These are phyloP conservation scores for Neonectria punicea DNA, from an alignment of 2,329 filamentous ascomycete genomes.

Conservation along the genomic window DNA sequence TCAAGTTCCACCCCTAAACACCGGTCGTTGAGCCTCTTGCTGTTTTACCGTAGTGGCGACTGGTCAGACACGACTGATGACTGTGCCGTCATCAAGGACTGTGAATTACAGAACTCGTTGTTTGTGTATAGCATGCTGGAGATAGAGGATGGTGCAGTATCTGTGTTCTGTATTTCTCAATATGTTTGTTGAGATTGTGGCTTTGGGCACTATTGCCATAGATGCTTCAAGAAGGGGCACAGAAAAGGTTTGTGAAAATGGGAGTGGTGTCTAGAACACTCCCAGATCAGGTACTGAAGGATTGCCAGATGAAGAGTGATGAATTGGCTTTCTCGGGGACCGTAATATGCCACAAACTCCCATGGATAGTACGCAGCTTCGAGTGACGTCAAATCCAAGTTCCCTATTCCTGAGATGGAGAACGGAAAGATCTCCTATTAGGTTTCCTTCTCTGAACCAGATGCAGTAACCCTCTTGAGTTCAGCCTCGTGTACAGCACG, in stretches of 20 bases:
- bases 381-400: neutral
- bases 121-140: too few species aligned
- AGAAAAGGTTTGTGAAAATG: neutral
- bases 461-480: neutral
- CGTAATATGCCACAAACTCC: neutral
- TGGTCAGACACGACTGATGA: neutral
- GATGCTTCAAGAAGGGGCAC: constrained; percentile 4
- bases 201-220: neutral
- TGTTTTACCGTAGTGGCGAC: neutral
- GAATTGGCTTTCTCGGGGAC: too few species aligned
- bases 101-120: too few species aligned
- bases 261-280: neutral
- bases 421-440: constrained; percentile 12
- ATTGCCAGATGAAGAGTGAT: neutral
- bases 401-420: constrained; percentile 6
- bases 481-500: neutral
- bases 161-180: neutral
- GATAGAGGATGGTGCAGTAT: neutral
- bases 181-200: neutral
- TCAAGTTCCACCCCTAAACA: neutral
- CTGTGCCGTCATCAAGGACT: neutral
- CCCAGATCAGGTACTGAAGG: neutral
- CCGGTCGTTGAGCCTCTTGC: neutral
- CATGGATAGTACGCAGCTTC: constrained; percentile 7
- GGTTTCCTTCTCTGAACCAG: constrained; percentile 4